Evolutionary conservation across 768 basidiomycete genomes (phyloP).

Genomic region (Antrodiella citrinella): DNA sequence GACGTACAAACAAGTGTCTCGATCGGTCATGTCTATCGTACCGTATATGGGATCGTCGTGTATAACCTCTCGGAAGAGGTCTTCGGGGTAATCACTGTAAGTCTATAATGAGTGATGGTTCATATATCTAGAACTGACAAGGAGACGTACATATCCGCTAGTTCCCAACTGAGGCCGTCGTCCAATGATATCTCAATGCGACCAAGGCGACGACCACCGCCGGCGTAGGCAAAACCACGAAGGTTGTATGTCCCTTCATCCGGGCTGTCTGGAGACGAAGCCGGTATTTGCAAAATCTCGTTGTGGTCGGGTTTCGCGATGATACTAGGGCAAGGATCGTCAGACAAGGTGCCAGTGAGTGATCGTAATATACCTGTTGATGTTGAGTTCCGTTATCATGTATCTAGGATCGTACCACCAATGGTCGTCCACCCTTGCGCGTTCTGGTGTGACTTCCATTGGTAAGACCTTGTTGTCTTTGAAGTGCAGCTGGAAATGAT

Average conservation of each 20-base stretch:
- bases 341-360: neutral
- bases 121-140: neutral
- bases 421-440: conserved; percentile 38
- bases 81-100: conserved; percentile 39
- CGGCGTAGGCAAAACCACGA: conserved; percentile 54
- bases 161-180: conserved; percentile 40
- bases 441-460: conserved; percentile 39
- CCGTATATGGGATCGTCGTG: conserved; percentile 38
- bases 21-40: conserved; percentile 36
- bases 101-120: neutral
- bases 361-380: conserved; percentile 26
- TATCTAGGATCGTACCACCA: conserved; percentile 51
- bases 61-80: conserved; percentile 33
- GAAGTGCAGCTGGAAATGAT: conserved; percentile 24
- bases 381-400: conserved; percentile 44
- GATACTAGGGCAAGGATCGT: conserved; percentile 27
- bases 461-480: conserved; percentile 60
- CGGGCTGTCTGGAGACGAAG: conserved; percentile 5
- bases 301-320: conserved; percentile 50
- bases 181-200: conserved; percentile 53
- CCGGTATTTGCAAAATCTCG: conserved; percentile 27
- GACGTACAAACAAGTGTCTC: conserved; percentile 40
- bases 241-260: conserved; percentile 27
- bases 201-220: conserved; percentile 49
- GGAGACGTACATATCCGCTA: conserved; percentile 29